A percentile compares a stretch with the other conserved stretches of the same genome.
Conservation (phyloP, 2,329 filamentous ascomycete species). For the Diplocarpon rosae region DNA sequence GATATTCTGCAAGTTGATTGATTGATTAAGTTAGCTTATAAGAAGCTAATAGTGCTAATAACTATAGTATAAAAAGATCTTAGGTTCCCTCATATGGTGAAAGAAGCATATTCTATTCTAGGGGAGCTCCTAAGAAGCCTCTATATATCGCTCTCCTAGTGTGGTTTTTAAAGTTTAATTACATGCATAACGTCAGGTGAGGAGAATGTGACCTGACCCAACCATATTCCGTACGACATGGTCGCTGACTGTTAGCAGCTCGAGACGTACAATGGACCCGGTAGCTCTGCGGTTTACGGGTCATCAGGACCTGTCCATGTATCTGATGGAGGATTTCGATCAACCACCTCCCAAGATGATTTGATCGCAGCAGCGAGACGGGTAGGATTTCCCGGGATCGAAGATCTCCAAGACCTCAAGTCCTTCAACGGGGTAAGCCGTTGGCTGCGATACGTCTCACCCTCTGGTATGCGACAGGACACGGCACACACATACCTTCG, state of each 20-base stretch:
- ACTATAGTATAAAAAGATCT: too few relatives aligned
- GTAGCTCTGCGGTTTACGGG: conserved; percentile 33
- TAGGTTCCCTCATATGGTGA: too few relatives aligned
- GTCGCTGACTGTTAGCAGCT: conserved; percentile 28
- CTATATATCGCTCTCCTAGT: too few relatives aligned
- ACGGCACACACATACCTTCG: conserved; percentile 41
- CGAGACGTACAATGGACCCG: conserved; percentile 37
- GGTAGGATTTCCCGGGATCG: conserved; percentile 37
- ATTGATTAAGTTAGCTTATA: too few relatives aligned
- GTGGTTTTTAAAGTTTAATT: too few relatives aligned
- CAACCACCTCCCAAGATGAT: conserved; percentile 29
- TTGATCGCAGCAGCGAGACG: conserved; percentile 37
- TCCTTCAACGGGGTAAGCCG: conserved; percentile 26
- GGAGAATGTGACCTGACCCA: too few relatives aligned
- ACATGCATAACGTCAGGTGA: too few relatives aligned
- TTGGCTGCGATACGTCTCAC: conserved; percentile 34
- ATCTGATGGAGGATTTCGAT: conserved; percentile 34
- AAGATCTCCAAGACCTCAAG: conserved; percentile 41
- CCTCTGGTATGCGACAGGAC: conserved; percentile 42
- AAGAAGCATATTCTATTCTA: too few relatives aligned
- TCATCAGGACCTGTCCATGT: conserved; percentile 41
- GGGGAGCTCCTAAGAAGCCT: too few relatives aligned
- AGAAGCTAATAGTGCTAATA: too few relatives aligned
- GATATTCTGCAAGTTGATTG: too few relatives aligned
- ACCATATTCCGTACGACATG: too few relatives aligned